phyloP scores from a whole-genome alignment of 2,329 filamentous ascomycete species.

The Trichoderma sp. region DNA sequence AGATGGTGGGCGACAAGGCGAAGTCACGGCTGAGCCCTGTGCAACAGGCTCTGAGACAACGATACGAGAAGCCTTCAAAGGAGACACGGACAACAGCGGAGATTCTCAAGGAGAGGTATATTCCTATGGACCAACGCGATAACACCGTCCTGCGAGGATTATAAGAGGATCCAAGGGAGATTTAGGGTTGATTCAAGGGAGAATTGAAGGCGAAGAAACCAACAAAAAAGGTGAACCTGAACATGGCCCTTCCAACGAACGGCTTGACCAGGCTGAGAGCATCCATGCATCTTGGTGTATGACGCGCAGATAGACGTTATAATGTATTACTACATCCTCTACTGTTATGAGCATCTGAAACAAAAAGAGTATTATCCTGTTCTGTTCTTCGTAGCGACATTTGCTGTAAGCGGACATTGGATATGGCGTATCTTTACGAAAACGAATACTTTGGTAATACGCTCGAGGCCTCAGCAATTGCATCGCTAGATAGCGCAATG shows the following conservation, averaged over 20 bases:
- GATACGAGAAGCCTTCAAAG: constrained; percentile 51
- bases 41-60: constrained; percentile 55
- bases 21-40: constrained; percentile 43
- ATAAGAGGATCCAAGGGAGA: constrained; percentile 31
- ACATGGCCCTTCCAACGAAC: neutral
- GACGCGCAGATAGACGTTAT: constrained; percentile 24
- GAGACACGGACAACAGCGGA: constrained; percentile 57
- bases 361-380: neutral
- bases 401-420: neutral
- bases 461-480: neutral
- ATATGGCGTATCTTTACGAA: neutral
- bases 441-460: neutral
- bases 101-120: constrained; percentile 59
- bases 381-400: neutral
- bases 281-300: constrained; percentile 7
- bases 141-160: constrained; percentile 50
- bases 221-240: constrained; percentile 13
- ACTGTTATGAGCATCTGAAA: neutral
- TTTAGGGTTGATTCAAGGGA: constrained; percentile 3
- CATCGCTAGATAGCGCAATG: neutral
- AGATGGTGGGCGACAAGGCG: constrained; percentile 35
- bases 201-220: neutral
- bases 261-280: constrained; percentile 11
- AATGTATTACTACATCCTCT: constrained; percentile 24
- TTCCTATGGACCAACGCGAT: constrained; percentile 51